Base-by-base conservation (phyloP, 2,329 filamentous ascomycete genomes). In the Falciphora oryzae region DNA sequence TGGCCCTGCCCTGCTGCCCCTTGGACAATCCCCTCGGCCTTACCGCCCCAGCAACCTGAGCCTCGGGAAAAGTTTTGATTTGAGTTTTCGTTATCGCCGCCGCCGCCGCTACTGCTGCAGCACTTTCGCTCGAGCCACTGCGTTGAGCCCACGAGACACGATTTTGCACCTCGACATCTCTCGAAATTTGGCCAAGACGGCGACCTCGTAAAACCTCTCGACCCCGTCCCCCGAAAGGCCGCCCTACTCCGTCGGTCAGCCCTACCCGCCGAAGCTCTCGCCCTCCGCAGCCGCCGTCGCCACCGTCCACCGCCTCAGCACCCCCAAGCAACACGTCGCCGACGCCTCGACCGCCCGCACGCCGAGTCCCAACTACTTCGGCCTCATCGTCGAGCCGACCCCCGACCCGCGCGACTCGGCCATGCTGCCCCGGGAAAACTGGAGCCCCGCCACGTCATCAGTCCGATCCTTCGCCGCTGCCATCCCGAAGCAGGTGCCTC, bases 281-380 rank as follows among this genome's bases (percentile, higher is more conserved):
- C 80, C 82, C 3, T 62, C 60, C 35, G 66, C 69, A n/a, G n/a
- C n/a, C n/a, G n/a, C n/a, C 57, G 60, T 65, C 7, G 56, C 65
- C 29, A 75, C 56, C 65, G 70, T 38, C 60, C 71, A 44, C 18
- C 60, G 57, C 27, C 22, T 59, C 28, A 29, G 27, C 28, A 62
- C 60, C n/a, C 60, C 35, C n/a, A n/a, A n/a, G 25, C 31, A 61
- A 38, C 32, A 32, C 32, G 11, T 32, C 6, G 32, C 32, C 32
- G 32, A 32, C 11, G 35, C 32, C 59, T n/a, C n/a, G n/a, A 56
- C 35, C 25, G 72, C 72, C 22, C 79, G 81, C 67, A 77, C 83
- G 1, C 78, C 87, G 13, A 94, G 91, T 73, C 91, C 92, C 14
- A 96, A 93, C 74, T 97, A 97, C 76, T 97, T 97, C 74, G 91